These are phyloP conservation scores for Closterium sp. DNA, from an alignment of 139 green algal genomes.

Conservation along the genomic window DNA sequence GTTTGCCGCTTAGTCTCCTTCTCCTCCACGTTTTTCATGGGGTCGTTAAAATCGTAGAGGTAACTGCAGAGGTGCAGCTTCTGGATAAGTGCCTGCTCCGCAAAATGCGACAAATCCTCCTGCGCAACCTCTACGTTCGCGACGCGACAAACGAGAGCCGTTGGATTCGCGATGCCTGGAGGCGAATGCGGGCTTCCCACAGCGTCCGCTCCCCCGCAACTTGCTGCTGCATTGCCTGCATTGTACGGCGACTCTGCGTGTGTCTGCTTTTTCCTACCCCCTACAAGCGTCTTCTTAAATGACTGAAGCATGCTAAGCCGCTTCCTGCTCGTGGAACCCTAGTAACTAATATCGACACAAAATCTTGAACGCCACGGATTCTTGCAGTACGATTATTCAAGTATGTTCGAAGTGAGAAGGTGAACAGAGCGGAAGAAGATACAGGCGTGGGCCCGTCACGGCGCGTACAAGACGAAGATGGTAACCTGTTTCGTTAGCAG, in stretches of 20 bases:
- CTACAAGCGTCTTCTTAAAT: slow-evolving; percentile 43
- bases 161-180: background rate
- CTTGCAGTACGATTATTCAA: too few species aligned
- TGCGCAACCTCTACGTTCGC: background rate
- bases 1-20: too few species aligned
- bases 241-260: background rate
- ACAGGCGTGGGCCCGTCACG: too few species aligned
- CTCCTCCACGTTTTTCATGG: too few species aligned
- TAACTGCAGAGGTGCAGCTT: slow-evolving; percentile 83
- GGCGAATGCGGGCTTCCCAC: background rate
- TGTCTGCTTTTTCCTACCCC: slow-evolving; percentile 27
- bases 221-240: too few species aligned
- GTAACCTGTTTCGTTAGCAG: too few species aligned
- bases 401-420: too few species aligned
- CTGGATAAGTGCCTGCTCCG: slow-evolving; percentile 82
- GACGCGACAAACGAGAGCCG: background rate
- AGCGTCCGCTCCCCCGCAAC: background rate
- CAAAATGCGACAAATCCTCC: slow-evolving; percentile 12
- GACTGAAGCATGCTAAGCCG: slow-evolving; percentile 43
- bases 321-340: background rate
- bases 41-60: too few species aligned
- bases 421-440: too few species aligned
- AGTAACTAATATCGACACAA: background rate
- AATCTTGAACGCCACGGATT: background rate
- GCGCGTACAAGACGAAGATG: too few species aligned